These are phyloP conservation scores for Capsicum rhomboideum DNA, from an alignment of 257 asterid species.

Conservation along the genomic window DNA sequence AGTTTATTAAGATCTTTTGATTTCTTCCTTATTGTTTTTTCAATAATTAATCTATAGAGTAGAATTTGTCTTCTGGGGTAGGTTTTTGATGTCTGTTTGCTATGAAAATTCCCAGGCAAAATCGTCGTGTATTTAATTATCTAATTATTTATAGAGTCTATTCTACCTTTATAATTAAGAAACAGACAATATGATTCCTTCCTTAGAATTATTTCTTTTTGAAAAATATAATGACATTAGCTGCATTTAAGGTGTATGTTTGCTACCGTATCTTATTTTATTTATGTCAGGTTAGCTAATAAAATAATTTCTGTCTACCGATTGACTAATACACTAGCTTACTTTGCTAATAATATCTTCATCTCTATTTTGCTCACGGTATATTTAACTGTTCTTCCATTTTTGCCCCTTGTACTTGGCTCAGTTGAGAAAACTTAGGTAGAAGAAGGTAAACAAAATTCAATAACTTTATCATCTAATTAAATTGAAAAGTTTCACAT, in stretches of 20 bases:
- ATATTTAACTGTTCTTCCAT: not conserved
- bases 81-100: not conserved
- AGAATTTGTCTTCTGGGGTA: slow-evolving; percentile 1
- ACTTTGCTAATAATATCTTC: not conserved
- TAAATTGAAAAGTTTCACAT: not conserved
- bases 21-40: not conserved
- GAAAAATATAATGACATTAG: not conserved
- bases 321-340: not conserved
- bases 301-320: not conserved
- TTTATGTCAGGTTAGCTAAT: not conserved
- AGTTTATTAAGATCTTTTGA: not conserved
- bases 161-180: not conserved
- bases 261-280: not conserved
- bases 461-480: not conserved
- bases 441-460: not conserved
- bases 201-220: not conserved
- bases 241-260: not conserved
- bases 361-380: not conserved
- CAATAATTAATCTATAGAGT: not conserved
- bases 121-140: not conserved
- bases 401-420: not conserved
- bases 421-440: not conserved
- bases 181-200: not conserved
- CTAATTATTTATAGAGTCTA: not conserved
- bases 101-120: not conserved